A percentile compares a stretch with the other conserved stretches of the same genome.
phyloP scores from a whole-genome alignment of 2,329 filamentous ascomycete genomes.

The Alternaria alternata region DNA sequence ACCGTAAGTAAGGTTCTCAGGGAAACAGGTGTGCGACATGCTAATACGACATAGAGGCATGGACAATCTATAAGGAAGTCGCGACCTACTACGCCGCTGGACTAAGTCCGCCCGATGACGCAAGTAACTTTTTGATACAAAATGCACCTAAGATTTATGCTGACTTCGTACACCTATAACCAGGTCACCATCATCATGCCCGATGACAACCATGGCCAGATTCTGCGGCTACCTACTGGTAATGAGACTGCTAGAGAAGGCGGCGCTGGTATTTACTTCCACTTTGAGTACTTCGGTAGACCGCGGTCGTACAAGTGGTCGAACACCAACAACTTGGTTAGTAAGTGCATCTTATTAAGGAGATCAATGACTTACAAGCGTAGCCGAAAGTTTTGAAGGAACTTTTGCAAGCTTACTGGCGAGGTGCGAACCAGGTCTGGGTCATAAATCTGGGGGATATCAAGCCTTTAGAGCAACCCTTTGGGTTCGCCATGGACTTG shows the following conservation, averaged over 20 bases:
- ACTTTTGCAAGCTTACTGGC: slow-evolving; percentile 66
- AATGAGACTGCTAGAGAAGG: slow-evolving; percentile 64
- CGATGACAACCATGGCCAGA: slow-evolving; percentile 73
- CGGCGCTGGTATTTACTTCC: slow-evolving; percentile 70
- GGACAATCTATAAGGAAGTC: slow-evolving; percentile 58
- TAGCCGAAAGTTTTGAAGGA: slow-evolving; percentile 64
- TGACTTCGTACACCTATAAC: background rate
- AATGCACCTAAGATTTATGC: background rate
- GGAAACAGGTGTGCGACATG: slow-evolving; percentile 56
- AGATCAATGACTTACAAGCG: background rate
- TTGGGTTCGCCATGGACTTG: slow-evolving; percentile 2
- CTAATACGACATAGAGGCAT: slow-evolving; percentile 56
- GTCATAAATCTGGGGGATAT: slow-evolving; percentile 71
- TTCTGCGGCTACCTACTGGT: slow-evolving; percentile 64
- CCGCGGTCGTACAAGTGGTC: slow-evolving; percentile 65
- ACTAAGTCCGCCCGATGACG: slow-evolving; percentile 67
- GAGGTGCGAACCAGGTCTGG: slow-evolving; percentile 67
- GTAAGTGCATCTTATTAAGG: background rate
- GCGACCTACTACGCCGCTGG: slow-evolving; percentile 71
- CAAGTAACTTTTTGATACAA: slow-evolving; percentile 39
- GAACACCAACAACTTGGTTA: slow-evolving; percentile 68
- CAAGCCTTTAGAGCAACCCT: slow-evolving; percentile 60
- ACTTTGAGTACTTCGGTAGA: slow-evolving; percentile 67
- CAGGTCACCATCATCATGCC: slow-evolving; percentile 66
- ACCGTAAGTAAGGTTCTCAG: slow-evolving; percentile 3